Percentiles rank a stretch among this genome's conserved stretches.
Conservation (phyloP, 108 stramenopile genomes). For the Halocafeteria seosinensis region DNA sequence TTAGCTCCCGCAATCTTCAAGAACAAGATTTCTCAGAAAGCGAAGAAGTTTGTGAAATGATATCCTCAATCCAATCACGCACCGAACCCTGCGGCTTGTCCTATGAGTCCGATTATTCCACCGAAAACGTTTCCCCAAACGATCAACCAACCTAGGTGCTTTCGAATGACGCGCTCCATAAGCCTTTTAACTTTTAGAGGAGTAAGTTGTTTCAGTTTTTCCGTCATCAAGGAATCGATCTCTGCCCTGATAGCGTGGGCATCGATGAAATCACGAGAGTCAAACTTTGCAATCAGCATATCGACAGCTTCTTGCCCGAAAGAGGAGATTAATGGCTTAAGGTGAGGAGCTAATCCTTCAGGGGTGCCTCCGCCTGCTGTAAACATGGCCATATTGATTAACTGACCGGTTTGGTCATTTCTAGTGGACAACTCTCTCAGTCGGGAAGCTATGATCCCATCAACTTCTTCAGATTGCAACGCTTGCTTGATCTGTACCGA, state of each 20-base stretch:
- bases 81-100: neutral
- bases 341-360: neutral
- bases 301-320: neutral
- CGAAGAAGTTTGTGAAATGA: too few species aligned
- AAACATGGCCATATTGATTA: too few species aligned
- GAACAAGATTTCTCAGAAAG: too few species aligned
- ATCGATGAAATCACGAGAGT: neutral
- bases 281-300: neutral
- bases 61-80: too few species aligned
- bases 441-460: neutral
- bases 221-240: neutral
- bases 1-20: too few species aligned
- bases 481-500: neutral
- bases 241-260: neutral
- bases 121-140: conserved; percentile 8
- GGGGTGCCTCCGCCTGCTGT: too few species aligned
- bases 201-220: neutral
- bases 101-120: conserved; percentile 1
- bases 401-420: too few species aligned
- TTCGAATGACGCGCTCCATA: neutral
- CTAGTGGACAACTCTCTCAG: too few species aligned
- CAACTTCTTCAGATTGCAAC: neutral
- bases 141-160: conserved; percentile 7
- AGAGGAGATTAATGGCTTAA: neutral
- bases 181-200: neutral